These are phyloP conservation scores for Ilyonectria destructans DNA, from an alignment of 2,329 filamentous ascomycete species.

Conservation along the genomic window DNA sequence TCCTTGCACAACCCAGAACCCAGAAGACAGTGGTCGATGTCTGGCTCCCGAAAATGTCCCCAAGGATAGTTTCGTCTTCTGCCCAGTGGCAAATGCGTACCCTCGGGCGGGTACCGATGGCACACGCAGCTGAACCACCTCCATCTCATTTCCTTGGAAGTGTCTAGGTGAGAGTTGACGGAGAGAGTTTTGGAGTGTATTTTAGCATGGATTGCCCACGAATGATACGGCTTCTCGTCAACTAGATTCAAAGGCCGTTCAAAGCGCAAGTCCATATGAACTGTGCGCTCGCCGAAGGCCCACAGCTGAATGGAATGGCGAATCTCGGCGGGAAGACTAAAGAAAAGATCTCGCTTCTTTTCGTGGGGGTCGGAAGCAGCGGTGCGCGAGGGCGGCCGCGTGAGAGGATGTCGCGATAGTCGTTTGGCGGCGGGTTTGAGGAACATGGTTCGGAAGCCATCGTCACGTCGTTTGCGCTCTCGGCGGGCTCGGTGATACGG, in stretches of 20 bases:
- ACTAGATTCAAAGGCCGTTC: constrained; percentile 37
- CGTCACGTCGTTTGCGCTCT: constrained; percentile 23
- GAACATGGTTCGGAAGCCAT: constrained; percentile 24
- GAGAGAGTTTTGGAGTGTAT: constrained; percentile 24
- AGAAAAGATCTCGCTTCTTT: constrained; percentile 22
- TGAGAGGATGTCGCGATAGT: constrained; percentile 14
- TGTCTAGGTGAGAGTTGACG: constrained; percentile 22
- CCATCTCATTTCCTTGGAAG: constrained; percentile 36
- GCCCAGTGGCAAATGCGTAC: constrained; percentile 29
- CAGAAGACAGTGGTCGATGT: constrained; percentile 32
- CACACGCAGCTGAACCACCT: constrained; percentile 50
- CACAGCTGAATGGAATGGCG: constrained; percentile 18
- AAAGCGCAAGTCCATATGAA: constrained; percentile 45
- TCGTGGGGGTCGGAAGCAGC: neutral
- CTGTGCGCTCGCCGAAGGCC: constrained; percentile 30
- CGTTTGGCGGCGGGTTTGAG: constrained; percentile 5
- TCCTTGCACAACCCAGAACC: constrained; percentile 32
- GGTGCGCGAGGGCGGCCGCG: constrained; percentile 17
- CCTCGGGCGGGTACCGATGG: constrained; percentile 39
- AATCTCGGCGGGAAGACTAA: constrained; percentile 28
- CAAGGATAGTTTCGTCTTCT: constrained; percentile 33
- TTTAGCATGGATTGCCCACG: constrained; percentile 24
- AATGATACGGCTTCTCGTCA: constrained; percentile 14
- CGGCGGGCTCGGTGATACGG: constrained; percentile 26
- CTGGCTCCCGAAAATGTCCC: constrained; percentile 34